phyloP scores from a whole-genome alignment of 2,329 filamentous ascomycete genomes.

The Orbilia oligospora region DNA sequence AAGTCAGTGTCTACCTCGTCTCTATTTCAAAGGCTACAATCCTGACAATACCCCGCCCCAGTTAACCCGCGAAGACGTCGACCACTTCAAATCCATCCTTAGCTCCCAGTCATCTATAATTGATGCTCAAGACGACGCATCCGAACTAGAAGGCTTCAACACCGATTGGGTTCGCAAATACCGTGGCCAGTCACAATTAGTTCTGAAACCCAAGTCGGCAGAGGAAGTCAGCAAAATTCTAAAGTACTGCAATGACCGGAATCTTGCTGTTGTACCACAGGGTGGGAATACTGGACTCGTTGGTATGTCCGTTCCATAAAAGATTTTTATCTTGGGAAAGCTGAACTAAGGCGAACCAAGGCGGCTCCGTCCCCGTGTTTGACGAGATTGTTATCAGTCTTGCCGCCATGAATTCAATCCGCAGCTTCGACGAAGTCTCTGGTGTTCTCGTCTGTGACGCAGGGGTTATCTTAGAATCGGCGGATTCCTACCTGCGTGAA shows the following conservation, averaged over 20 bases:
- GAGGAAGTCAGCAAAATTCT: slow-evolving; percentile 92
- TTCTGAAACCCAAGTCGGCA: slow-evolving; percentile 86
- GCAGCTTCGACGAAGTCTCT: slow-evolving; percentile 92
- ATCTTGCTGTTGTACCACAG: slow-evolving; percentile 93
- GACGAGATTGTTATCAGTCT: slow-evolving; percentile 97
- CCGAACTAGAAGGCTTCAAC: slow-evolving; percentile 91
- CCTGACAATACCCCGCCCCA: slow-evolving; percentile 62
- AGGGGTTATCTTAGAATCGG: slow-evolving; percentile 89
- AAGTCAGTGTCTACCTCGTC: slow-evolving; percentile 64
- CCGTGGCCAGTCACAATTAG: slow-evolving; percentile 86
- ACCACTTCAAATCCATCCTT: slow-evolving; percentile 84
- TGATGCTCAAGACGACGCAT: slow-evolving; percentile 76
- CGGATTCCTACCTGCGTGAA: slow-evolving; percentile 87
- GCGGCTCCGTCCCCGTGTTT: slow-evolving; percentile 92
- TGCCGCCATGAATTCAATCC: slow-evolving; percentile 89
- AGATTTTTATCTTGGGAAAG: neutral
- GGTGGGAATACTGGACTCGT: slow-evolving; percentile 97
- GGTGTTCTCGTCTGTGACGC: slow-evolving; percentile 91
- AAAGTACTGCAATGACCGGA: slow-evolving; percentile 93
- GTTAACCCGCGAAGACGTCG: slow-evolving; percentile 83
- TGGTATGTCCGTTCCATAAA: slow-evolving; percentile 69
- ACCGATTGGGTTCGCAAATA: slow-evolving; percentile 99
- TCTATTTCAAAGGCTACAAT: neutral
- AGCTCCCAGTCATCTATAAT: slow-evolving; percentile 84
- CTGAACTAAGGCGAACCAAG: slow-evolving; percentile 20